phyloP scores from a whole-genome alignment of 164 flowering plant genomes.

The Chimonanthus praecox region DNA sequence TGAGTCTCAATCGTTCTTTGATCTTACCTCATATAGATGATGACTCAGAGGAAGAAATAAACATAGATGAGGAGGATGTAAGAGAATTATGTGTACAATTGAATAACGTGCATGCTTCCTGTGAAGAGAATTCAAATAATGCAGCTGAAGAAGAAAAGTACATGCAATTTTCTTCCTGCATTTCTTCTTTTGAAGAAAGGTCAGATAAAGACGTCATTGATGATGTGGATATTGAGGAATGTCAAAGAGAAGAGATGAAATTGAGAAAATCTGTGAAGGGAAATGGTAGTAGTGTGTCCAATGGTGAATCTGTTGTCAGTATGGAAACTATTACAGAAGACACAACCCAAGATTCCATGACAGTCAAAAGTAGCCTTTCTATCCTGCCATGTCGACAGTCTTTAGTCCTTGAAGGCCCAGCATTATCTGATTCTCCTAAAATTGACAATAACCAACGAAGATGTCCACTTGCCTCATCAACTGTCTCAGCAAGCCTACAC shows the following conservation, averaged over 20 bases:
- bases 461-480: slow-evolving; percentile 27
- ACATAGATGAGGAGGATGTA: slow-evolving; percentile 59
- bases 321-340: slow-evolving; percentile 6
- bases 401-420: slow-evolving; percentile 56
- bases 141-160: slow-evolving; percentile 28
- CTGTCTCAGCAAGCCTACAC: slow-evolving; percentile 22
- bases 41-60: slow-evolving; percentile 49
- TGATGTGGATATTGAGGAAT: slow-evolving; percentile 25
- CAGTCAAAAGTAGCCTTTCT: slow-evolving; percentile 39
- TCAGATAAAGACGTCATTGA: slow-evolving; percentile 38
- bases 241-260: slow-evolving; percentile 36
- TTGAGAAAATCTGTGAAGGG: slow-evolving; percentile 15
- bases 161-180: slow-evolving; percentile 22
- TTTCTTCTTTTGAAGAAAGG: slow-evolving; percentile 40
- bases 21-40: slow-evolving; percentile 44
- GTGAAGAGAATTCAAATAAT: slow-evolving; percentile 32
- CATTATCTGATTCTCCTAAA: slow-evolving; percentile 85
- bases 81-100: slow-evolving; percentile 54
- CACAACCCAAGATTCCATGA: slow-evolving; percentile 2
- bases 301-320: slow-evolving; percentile 4
- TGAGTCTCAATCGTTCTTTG: slow-evolving; percentile 85
- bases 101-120: slow-evolving; percentile 36
- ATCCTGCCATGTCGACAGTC: slow-evolving; percentile 32
- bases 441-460: slow-evolving; percentile 44
- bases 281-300: slow-evolving; percentile 8